Evolutionary conservation across 2,329 filamentous ascomycete genomes (phyloP).

Genomic region (Pseudocercospora crystallina): DNA sequence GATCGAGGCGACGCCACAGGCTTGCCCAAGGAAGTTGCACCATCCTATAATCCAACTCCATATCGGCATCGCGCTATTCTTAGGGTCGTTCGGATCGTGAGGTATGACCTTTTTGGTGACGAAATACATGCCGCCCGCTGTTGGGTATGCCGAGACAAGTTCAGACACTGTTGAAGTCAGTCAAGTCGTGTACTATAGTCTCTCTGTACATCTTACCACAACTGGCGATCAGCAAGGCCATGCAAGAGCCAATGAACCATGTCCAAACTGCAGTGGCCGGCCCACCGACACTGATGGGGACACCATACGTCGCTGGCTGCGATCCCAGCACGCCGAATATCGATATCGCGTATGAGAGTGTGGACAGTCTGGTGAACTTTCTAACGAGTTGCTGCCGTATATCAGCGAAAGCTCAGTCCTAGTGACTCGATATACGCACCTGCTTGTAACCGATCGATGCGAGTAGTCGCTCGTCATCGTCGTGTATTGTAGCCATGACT

Average conservation of each 20-base stretch:
- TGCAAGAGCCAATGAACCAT: constrained; percentile 63
- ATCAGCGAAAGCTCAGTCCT: constrained; percentile 17
- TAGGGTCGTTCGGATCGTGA: constrained; percentile 21
- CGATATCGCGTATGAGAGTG: constrained; percentile 65
- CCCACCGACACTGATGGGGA: constrained; percentile 59
- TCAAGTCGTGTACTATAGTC: neutral
- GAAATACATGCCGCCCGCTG: constrained; percentile 68
- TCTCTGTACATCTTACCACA: constrained; percentile 46
- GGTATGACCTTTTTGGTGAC: constrained; percentile 66
- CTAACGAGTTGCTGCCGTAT: constrained; percentile 55
- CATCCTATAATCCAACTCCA: constrained; percentile 65
- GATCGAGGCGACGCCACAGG: constrained; percentile 61
- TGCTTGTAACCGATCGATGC: constrained; percentile 64
- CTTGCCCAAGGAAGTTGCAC: constrained; percentile 66
- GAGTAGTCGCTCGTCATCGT: constrained; percentile 61
- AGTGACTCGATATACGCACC: constrained; percentile 39
- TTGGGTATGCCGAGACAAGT: constrained; percentile 65
- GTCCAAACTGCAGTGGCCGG: constrained; percentile 66
- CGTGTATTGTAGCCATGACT: constrained; percentile 24
- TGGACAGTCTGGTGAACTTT: constrained; percentile 67
- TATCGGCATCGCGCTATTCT: constrained; percentile 56
- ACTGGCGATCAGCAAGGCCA: constrained; percentile 64
- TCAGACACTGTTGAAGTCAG: constrained; percentile 53
- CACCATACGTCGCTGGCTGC: constrained; percentile 62
- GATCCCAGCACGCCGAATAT: constrained; percentile 66